phyloP scores from a whole-genome alignment of 1,284 basidiomycete species.

The Sanguinoderma infundibulare region DNA sequence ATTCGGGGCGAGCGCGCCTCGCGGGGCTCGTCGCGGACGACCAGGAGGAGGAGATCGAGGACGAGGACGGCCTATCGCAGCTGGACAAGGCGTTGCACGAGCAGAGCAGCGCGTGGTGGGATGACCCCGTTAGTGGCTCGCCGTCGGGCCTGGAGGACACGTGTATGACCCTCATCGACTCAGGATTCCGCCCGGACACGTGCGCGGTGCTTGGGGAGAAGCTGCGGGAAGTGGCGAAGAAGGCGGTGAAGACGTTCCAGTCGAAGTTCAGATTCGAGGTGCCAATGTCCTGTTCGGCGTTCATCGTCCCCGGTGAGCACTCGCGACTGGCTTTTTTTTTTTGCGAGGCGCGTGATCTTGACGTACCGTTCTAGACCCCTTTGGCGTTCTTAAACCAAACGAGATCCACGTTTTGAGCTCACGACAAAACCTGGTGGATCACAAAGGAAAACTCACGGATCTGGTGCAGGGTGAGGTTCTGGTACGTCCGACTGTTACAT shows the following conservation, averaged over 20 bases:
- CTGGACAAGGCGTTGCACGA: slow-evolving; percentile 17
- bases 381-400: slow-evolving; percentile 39
- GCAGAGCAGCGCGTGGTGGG: slow-evolving; percentile 38
- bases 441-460: slow-evolving; percentile 36
- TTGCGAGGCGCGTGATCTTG: not conserved
- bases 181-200: slow-evolving; percentile 43
- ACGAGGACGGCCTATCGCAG: slow-evolving; percentile 24
- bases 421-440: slow-evolving; percentile 28
- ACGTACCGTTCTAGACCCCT: slow-evolving; percentile 37
- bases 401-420: slow-evolving; percentile 46
- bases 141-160: slow-evolving; percentile 48
- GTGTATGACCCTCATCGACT: slow-evolving; percentile 39
- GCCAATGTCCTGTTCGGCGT: slow-evolving; percentile 43
- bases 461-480: slow-evolving; percentile 44
- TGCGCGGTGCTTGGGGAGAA: slow-evolving; percentile 41
- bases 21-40: slow-evolving; percentile 26
- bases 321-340: not conserved
- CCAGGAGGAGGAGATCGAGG: slow-evolving; percentile 22
- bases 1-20: slow-evolving; percentile 37
- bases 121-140: slow-evolving; percentile 44
- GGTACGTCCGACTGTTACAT: slow-evolving; percentile 30
- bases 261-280: slow-evolving; percentile 36
- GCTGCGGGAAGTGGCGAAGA: slow-evolving; percentile 38
- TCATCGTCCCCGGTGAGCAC: slow-evolving; percentile 45
- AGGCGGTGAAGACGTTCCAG: slow-evolving; percentile 31